Conservation (phyloP, 169 alveolate species). For the Plasmodium malariae region DNA sequence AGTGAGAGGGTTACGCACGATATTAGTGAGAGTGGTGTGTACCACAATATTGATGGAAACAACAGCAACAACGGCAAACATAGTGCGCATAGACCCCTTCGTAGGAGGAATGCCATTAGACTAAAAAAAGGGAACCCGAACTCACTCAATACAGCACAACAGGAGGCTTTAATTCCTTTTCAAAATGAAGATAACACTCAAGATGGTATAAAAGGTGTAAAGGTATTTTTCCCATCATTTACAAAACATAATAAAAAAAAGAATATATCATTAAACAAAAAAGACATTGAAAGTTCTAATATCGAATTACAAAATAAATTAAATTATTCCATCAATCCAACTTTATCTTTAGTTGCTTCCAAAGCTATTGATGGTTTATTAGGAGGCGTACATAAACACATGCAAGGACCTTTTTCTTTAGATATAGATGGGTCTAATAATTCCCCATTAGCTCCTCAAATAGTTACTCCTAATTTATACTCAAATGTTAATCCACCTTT, state of each 20-base stretch:
- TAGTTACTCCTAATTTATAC: conserved; percentile 59
- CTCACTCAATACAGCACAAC: not conserved
- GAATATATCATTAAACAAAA: not conserved
- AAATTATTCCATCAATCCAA: conserved; percentile 36
- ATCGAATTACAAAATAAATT: conserved; percentile 30
- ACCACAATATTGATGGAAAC: too few relatives aligned
- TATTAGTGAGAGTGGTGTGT: too few relatives aligned
- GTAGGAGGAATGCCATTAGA: too few relatives aligned
- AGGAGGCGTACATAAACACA: conserved; percentile 61
- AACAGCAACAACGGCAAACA: too few relatives aligned
- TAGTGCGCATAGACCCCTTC: too few relatives aligned
- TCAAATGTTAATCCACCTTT: conserved; percentile 10
- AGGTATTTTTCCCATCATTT: conserved; percentile 14
- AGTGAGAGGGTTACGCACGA: too few relatives aligned
- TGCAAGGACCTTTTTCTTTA: conserved; percentile 60
- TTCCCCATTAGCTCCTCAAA: conserved; percentile 46
- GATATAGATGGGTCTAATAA: conserved; percentile 20
- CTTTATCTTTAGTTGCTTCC: conserved; percentile 47
- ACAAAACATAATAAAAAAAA: conserved; percentile 7
- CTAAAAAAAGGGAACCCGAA: not conserved
- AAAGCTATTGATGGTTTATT: conserved; percentile 60
- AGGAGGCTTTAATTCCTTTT: conserved; percentile 7
- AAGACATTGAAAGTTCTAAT: conserved; percentile 37
- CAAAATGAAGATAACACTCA: not conserved
- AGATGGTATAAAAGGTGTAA: not conserved